Evolutionary conservation across 331 rosid species (phyloP).

Genomic region (Pyrus hybrid): DNA sequence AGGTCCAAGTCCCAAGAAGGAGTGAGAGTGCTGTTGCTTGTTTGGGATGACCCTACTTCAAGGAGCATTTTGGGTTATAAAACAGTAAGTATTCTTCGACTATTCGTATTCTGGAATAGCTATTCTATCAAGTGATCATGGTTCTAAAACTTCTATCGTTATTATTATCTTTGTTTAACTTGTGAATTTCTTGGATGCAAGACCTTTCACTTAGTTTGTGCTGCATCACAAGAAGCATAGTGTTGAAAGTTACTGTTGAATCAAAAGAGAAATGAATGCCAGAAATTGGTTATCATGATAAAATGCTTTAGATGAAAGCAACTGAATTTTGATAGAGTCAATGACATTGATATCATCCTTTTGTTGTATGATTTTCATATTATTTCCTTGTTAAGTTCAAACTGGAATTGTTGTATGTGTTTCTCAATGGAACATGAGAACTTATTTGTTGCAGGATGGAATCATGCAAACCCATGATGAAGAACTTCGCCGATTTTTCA

Average conservation of each 20-base stretch:
- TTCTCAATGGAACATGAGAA: neutral
- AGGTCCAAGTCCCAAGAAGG: conserved; percentile 93
- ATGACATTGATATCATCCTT: neutral
- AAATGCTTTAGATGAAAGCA: neutral
- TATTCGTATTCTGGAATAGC: neutral
- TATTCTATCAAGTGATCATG: neutral
- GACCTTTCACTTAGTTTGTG: neutral
- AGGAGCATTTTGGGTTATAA: conserved; percentile 80
- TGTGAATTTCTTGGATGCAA: neutral
- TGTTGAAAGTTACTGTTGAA: neutral
- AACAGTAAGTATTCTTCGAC: conserved; percentile 47
- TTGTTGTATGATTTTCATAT: neutral
- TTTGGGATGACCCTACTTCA: conserved; percentile 98
- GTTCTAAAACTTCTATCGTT: neutral
- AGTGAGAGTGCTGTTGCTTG: conserved; percentile 91
- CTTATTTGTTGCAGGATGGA: conserved; percentile 62
- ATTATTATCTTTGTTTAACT: neutral
- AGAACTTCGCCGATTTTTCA: conserved; percentile 89
- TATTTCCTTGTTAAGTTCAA: neutral
- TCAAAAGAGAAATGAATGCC: neutral
- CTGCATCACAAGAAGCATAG: neutral
- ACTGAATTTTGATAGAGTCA: neutral
- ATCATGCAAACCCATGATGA: conserved; percentile 97
- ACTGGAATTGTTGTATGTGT: conserved; percentile 1
- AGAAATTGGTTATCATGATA: neutral